phyloP scores from a whole-genome alignment of 169 alveolate genomes.

The Plasmodium knowlesi region DNA sequence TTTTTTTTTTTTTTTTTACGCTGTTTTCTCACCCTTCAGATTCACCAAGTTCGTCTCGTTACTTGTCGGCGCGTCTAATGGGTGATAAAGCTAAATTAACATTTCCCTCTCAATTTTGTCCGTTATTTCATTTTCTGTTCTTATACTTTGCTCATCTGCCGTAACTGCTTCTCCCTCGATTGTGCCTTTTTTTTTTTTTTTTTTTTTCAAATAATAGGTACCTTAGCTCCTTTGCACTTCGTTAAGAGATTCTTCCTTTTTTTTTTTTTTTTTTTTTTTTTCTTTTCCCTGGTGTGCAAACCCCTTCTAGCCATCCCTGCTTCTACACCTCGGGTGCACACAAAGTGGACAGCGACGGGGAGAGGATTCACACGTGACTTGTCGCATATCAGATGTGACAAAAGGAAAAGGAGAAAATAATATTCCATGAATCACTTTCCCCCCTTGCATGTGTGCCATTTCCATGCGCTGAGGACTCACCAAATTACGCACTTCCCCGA shows the following conservation, averaged over 20 bases:
- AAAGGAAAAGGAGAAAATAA: not conserved
- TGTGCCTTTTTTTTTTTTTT: not conserved
- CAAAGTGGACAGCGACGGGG: not conserved
- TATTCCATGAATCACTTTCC: not conserved
- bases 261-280: not conserved
- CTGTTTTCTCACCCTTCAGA: not conserved
- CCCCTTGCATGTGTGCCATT: not conserved
- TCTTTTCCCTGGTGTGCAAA: not conserved
- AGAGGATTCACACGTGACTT: not conserved
- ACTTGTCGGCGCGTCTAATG: not conserved
- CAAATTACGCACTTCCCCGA: not conserved
- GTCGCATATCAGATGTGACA: not conserved
- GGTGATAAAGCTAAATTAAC: not conserved
- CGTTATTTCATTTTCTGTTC: not conserved
- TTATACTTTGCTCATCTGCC: not conserved
- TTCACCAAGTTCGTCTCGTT: not conserved
- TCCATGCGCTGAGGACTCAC: not conserved
- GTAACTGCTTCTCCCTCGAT: not conserved
- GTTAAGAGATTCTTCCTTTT: not conserved
- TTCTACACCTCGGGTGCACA: slow-evolving; percentile 5
- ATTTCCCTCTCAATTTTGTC: not conserved
- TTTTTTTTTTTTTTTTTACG: not conserved
- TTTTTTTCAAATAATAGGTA: not conserved
- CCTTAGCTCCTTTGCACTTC: not conserved
- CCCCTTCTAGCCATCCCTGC: not conserved